Evolutionary conservation across 148 eudicot species (phyloP), one percentile per base, ranked within the genome.

Genomic region (Polygonum aviculare): DNA sequence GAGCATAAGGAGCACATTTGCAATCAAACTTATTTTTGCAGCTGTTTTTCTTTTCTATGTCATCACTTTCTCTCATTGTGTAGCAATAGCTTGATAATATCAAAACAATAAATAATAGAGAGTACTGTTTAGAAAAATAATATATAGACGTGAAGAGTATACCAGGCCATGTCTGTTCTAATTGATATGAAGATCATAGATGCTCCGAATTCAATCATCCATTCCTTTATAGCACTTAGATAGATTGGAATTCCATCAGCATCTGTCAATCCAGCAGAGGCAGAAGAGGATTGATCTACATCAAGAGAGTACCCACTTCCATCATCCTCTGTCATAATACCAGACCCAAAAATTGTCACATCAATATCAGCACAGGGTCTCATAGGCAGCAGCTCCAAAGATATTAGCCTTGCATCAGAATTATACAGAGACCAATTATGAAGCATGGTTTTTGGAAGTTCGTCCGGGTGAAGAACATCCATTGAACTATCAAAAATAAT

Each of bases 111-210:
- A 14, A 73, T 7, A 73, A 22, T 67, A 63, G 5, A 16, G 38
- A 67, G 2, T 18, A 67, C 3, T 12, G 4, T 12, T 35, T 36
- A 38, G 15, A 3, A 2, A 67, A 38, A 67, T 36, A 35, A 33
- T 21, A 57, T 19, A 33, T 70, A 22, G n/a, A 81, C 15, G 79
- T 60, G 57, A 77, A 60, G 74, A 16, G 57, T 39, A 41, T 87
- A 95, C 99, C 99, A 95, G 83, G 99, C 90, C 93, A 95, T 82
- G 83, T 95, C 99, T 41, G 99, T 95, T 80, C 99, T 86, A 21
- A 94, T 79, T 44, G 95, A 94, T 77, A 88, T 88, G 65, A 90
- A 90, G 73, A 81, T 80, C 88, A 85, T 85, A 38, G 84, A 81
- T 78, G 86, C 86, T 57, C 86, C 88, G 73, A 83, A 73, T 51